phyloP scores from a whole-genome alignment of 106 monocot genomes.

The Dendrobium chrysotoxum region DNA sequence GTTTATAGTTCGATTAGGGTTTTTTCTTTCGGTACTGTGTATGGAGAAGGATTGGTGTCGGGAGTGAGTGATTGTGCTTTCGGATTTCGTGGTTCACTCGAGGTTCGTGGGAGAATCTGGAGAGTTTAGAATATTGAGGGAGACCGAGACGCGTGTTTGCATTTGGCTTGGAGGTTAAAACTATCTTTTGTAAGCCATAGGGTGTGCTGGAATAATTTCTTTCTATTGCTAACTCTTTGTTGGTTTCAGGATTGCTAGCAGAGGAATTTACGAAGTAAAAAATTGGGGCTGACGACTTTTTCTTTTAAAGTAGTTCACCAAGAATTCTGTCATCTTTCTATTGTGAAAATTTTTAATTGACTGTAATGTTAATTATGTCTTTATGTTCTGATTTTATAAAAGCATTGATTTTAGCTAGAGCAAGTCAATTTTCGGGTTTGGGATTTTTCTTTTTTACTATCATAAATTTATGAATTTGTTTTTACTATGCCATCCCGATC shows the following conservation, averaged over 20 bases:
- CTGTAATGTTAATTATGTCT: background rate
- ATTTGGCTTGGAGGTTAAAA: background rate
- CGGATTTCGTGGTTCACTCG: background rate
- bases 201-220: background rate
- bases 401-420: background rate
- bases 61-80: background rate
- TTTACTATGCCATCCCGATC: background rate
- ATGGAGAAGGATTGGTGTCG: background rate
- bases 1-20: constrained; percentile 1
- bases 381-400: background rate
- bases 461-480: background rate
- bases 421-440: background rate
- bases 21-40: background rate
- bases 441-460: background rate
- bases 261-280: background rate
- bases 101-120: background rate
- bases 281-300: background rate
- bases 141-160: background rate
- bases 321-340: background rate
- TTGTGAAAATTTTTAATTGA: background rate
- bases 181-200: background rate
- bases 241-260: background rate
- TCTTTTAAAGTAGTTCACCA: background rate
- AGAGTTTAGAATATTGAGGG: background rate
- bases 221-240: background rate